Percentiles rank a stretch among this genome's conserved stretches.
Evolutionary conservation across 768 basidiomycete genomes (phyloP).

Genomic region (Russula olivacea): DNA sequence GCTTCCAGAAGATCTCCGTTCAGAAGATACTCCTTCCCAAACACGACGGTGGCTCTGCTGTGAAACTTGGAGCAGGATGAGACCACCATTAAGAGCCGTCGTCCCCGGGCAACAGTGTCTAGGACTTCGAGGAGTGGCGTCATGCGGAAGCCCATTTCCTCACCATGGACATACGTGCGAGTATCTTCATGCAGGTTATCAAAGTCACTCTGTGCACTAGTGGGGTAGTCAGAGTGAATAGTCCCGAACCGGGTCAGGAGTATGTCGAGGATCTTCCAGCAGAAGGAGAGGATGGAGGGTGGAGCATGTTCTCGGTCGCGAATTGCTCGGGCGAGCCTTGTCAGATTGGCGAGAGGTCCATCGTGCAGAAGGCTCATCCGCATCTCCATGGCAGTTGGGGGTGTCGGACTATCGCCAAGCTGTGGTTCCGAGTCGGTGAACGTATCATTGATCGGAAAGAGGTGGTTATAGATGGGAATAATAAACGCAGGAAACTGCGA

Average conservation of each 20-base stretch:
- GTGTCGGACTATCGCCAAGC: no score
- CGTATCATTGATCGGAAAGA: neutral
- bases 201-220: neutral
- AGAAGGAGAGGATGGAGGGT: neutral
- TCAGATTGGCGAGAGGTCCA: constrained; percentile 9
- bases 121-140: constrained; percentile 5
- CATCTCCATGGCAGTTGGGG: neutral
- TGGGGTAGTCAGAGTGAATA: neutral
- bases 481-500: neutral
- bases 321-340: neutral
- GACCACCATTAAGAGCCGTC: constrained; percentile 2
- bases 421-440: no score
- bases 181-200: neutral
- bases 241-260: constrained; percentile 6
- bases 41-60: neutral
- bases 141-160: constrained; percentile 6
- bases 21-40: constrained; percentile 4
- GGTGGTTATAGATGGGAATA: neutral
- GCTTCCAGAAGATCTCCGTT: neutral
- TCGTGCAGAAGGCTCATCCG: constrained; percentile 1
- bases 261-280: constrained; percentile 8
- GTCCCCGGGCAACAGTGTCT: neutral
- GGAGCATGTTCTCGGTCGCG: neutral
- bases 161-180: neutral
- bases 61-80: neutral